phyloP scores from a whole-genome alignment of 352 stramenopile genomes.

The Phytophthora rubi region DNA sequence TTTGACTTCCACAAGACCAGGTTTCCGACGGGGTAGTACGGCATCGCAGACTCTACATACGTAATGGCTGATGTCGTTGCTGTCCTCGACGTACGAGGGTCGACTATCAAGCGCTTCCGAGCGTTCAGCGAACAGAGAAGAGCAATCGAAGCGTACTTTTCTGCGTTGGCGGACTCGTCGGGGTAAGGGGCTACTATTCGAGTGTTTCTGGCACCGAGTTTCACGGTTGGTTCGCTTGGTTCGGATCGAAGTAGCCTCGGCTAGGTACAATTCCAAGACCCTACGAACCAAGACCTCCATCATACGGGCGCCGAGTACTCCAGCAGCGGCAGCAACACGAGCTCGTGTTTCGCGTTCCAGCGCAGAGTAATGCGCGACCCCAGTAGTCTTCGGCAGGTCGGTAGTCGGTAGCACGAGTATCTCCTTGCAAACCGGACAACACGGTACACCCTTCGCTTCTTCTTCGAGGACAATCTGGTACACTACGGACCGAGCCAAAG shows the following conservation, averaged over 20 bases:
- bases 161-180: not conserved
- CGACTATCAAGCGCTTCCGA: not conserved
- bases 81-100: not conserved
- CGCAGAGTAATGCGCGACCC: too few species aligned
- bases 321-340: too few species aligned
- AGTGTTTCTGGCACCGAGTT: not conserved
- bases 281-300: too few species aligned
- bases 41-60: not conserved
- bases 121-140: not conserved
- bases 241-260: too few species aligned
- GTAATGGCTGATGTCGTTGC: not conserved
- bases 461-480: not conserved
- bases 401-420: not conserved
- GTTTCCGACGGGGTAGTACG: too few species aligned
- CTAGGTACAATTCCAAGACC: too few species aligned
- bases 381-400: not conserved
- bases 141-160: not conserved
- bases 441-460: not conserved
- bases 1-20: too few species aligned
- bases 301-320: too few species aligned
- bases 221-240: not conserved
- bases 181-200: too few species aligned
- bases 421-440: not conserved
- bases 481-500: not conserved
- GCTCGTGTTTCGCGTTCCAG: too few species aligned